These are phyloP conservation scores for Quercus tomentella DNA, from an alignment of 331 rosid genomes.

Conservation along the genomic window DNA sequence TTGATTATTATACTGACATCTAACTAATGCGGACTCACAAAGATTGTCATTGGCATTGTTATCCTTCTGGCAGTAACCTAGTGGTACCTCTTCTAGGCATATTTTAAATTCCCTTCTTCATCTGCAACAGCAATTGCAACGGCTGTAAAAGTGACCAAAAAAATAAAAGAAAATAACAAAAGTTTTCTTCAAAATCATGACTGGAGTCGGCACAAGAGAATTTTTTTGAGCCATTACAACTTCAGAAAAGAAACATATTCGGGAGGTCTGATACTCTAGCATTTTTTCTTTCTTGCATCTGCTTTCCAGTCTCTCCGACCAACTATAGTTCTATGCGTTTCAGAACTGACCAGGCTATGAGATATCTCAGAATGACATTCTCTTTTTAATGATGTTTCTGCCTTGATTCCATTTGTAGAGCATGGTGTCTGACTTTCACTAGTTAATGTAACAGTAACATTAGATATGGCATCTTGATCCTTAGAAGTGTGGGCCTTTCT, in stretches of 20 bases:
- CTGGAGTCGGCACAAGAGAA: constrained; percentile 2
- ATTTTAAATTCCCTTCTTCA: constrained; percentile 1
- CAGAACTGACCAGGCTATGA: constrained; percentile 11
- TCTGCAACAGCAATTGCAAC: constrained; percentile 24
- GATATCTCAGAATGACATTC: constrained; percentile 31
- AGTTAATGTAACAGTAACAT: constrained; percentile 25
- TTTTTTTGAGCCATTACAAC: not conserved
- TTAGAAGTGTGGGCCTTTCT: constrained; percentile 43
- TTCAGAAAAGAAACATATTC: not conserved
- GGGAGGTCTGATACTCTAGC: constrained; percentile 24
- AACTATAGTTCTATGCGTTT: constrained; percentile 32
- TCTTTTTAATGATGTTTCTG: constrained; percentile 26
- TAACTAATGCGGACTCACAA: not conserved
- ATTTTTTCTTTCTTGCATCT: constrained; percentile 80
- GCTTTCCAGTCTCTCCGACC: constrained; percentile 91
- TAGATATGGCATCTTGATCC: constrained; percentile 29
- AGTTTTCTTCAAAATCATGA: not conserved
- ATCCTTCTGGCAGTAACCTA: not conserved
- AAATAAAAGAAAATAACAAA: constrained; percentile 1
- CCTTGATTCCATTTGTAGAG: constrained; percentile 25
- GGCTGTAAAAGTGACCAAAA: constrained; percentile 7
- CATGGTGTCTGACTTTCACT: constrained; percentile 27
- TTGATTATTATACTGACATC: not conserved
- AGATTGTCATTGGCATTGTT: not conserved
- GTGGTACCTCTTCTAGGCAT: constrained; percentile 12